phyloP scores from a whole-genome alignment of 2,329 filamentous ascomycete species.

The Alternaria sp. region DNA sequence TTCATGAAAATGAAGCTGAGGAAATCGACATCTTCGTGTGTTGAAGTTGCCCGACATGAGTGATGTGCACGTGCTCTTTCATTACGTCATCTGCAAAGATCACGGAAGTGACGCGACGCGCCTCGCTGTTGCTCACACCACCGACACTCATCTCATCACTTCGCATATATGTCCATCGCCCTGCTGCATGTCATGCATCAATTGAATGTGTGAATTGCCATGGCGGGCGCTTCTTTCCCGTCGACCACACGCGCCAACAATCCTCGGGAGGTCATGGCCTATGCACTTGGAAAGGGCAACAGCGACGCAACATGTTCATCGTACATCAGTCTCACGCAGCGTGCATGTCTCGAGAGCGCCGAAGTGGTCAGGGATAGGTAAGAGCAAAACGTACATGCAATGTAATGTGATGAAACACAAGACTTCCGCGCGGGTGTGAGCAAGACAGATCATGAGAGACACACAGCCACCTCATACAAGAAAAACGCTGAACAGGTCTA shows the following conservation, averaged over 20 bases:
- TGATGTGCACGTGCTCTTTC: neutral
- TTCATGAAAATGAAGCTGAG: neutral
- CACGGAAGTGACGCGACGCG: neutral
- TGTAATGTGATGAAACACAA: neutral
- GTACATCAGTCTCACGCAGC: neutral
- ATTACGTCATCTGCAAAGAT: neutral
- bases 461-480: neutral
- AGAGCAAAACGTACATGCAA: rapidly evolving
- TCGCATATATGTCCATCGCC: neutral
- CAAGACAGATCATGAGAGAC: neutral
- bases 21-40: too few relatives aligned
- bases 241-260: neutral
- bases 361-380: neutral
- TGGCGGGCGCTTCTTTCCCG: neutral
- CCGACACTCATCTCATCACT: neutral
- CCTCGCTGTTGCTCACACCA: neutral
- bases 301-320: neutral
- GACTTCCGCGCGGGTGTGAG: neutral
- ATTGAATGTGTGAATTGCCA: neutral
- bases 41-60: neutral
- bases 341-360: neutral
- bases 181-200: neutral
- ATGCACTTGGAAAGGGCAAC: neutral
- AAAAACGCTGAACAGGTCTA: too few relatives aligned
- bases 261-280: neutral